Conservation (phyloP, 2,329 filamentous ascomycete genomes). For the Hymenoscyphus repandus region DNA sequence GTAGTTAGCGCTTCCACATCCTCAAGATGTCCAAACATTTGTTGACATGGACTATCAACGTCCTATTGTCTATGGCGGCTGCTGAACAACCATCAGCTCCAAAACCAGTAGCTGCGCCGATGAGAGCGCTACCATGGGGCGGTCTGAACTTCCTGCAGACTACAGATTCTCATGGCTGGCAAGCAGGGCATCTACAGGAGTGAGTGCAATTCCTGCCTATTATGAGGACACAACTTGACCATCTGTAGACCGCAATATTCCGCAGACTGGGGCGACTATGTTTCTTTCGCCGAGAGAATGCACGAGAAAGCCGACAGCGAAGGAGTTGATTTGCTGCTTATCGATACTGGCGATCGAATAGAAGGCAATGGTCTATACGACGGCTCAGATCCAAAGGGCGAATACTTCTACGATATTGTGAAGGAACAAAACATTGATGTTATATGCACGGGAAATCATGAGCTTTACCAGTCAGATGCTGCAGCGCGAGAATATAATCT, state of each 20-base stretch:
- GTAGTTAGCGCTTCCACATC: not conserved
- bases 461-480: conserved; percentile 79
- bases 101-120: conserved; percentile 70
- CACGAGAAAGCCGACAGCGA: conserved; percentile 70
- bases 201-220: conserved; percentile 35
- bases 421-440: conserved; percentile 78
- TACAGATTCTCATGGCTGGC: conserved; percentile 94
- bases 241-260: conserved; percentile 71
- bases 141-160: conserved; percentile 97
- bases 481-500: conserved; percentile 71
- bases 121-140: conserved; percentile 85
- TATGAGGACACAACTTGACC: conserved; percentile 11
- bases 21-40: conserved; percentile 16
- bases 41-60: conserved; percentile 15
- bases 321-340: conserved; percentile 80
- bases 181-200: conserved; percentile 89
- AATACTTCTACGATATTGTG: conserved; percentile 84
- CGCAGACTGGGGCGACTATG: conserved; percentile 96
- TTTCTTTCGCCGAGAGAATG: conserved; percentile 85
- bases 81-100: conserved; percentile 75
- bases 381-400: conserved; percentile 78
- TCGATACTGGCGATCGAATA: conserved; percentile 90
- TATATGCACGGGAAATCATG: conserved; percentile 87
- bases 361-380: conserved; percentile 96
- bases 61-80: conserved; percentile 19